These are phyloP conservation scores for Lentinus brumalis DNA, from an alignment of 768 basidiomycete genomes.

Conservation along the genomic window DNA sequence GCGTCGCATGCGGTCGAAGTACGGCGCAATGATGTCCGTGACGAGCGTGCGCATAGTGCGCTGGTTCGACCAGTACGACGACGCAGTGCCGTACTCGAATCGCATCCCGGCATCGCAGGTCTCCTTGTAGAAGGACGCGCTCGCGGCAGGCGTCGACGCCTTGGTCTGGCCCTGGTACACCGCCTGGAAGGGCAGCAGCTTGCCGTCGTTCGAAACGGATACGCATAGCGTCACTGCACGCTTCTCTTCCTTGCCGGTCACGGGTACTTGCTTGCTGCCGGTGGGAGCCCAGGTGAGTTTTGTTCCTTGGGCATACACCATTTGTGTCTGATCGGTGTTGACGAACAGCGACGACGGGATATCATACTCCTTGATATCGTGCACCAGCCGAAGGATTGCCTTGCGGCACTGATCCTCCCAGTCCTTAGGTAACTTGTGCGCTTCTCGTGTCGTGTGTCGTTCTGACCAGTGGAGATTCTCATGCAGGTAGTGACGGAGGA, in stretches of 20 bases:
- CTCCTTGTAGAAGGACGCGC: not conserved
- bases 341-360: slow-evolving; percentile 16
- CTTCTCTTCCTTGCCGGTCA: slow-evolving; percentile 42
- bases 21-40: slow-evolving; percentile 33
- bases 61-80: slow-evolving; percentile 32
- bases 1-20: slow-evolving; percentile 21
- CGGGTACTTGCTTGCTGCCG: slow-evolving; percentile 38
- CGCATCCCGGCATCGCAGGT: slow-evolving; percentile 18
- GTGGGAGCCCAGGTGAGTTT: slow-evolving; percentile 32
- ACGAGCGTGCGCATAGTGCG: slow-evolving; percentile 31
- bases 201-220: slow-evolving; percentile 33
- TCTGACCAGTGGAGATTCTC: slow-evolving; percentile 29
- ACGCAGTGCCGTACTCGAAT: slow-evolving; percentile 26
- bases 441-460: slow-evolving; percentile 34
- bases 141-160: not conserved
- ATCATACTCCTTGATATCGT: not conserved
- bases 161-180: slow-evolving; percentile 27
- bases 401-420: slow-evolving; percentile 23
- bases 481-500: slow-evolving; percentile 26
- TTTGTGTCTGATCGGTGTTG: slow-evolving; percentile 42
- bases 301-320: slow-evolving; percentile 28
- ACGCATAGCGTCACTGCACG: slow-evolving; percentile 42
- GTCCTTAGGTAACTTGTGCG: slow-evolving; percentile 38
- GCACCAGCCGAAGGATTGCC: slow-evolving; percentile 27
- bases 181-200: slow-evolving; percentile 39